Evolutionary conservation across 2,329 filamentous ascomycete genomes (phyloP), one percentile per base, ranked within the genome.

Genomic region (Neophaeococcomyces mojaviensis): DNA sequence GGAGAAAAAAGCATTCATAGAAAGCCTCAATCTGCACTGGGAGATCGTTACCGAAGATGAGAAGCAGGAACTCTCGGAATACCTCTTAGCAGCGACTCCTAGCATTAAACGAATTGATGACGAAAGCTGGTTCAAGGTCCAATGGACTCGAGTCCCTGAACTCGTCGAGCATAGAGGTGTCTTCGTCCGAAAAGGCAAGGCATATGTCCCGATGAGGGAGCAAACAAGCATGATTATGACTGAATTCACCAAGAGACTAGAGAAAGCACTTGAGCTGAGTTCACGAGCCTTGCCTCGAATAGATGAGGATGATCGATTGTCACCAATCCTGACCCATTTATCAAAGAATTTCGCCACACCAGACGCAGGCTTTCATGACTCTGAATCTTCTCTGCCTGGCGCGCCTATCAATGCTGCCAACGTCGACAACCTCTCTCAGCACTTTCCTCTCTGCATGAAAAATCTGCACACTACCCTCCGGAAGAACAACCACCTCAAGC

Each of bases 341-440:
- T 92, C 88, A 49, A 90, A 94, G 65, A 95, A 90, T 63, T 98
- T 98, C 65, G 84, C 87, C 55, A 88, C 90, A 0, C 92, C 92
- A 1, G 90, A 96, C 60, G 81, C 88, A 6, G 79, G 81, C 10
- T 95, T 94, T 69, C 77, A 78, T 3, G 78, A 78, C 55, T 76
- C 79, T 18, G 74, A 81, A 48, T 76, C 76, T 1, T 72, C 81
- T 2, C 73, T 86, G 6, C 72, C 78, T 3, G 86, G 86, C 9
- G 80, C 83, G 13, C 78, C 84, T 35, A 87, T 94, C 54, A 84
- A 79, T 7, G 88, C 88, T 1, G 74, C 79, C 53, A 86, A 84
- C 59, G 79, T 98, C 54, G 88, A 96, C 64, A 74, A 72, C 19
- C 77, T 97, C 3, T 83, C 85, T 2, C 73, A 82, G 47, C 82